A percentile compares a stretch with the other conserved stretches of the same genome.
Conservation (phyloP, 208 protist species). For the Leptomonas pyrrhocoris region DNA sequence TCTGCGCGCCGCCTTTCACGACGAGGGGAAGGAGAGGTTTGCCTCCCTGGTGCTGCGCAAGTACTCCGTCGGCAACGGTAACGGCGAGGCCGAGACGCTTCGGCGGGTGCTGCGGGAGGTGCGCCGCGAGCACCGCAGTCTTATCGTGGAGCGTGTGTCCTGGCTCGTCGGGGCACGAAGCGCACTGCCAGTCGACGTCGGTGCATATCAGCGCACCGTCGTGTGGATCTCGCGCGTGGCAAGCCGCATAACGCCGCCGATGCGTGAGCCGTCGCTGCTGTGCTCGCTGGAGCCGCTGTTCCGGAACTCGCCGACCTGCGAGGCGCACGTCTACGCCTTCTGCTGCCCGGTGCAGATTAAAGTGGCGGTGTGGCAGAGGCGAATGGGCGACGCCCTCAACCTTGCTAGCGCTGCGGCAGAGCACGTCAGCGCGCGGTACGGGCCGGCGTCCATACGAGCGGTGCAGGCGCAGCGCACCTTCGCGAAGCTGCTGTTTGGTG, state of each 20-base stretch:
- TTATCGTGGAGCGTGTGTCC: slow-evolving; percentile 64
- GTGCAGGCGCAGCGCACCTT: slow-evolving; percentile 40
- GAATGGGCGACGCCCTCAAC: slow-evolving; percentile 48
- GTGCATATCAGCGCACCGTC: slow-evolving; percentile 11
- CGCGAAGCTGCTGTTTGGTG: slow-evolving; percentile 40
- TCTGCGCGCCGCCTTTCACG: slow-evolving; percentile 54
- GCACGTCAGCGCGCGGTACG: slow-evolving; percentile 28
- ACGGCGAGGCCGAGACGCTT: slow-evolving; percentile 30
- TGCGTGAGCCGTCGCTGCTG: slow-evolving; percentile 49
- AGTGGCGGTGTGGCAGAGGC: slow-evolving; percentile 62
- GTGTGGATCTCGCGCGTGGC: slow-evolving; percentile 51
- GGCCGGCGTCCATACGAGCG: slow-evolving; percentile 43
- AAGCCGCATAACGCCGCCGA: slow-evolving; percentile 53
- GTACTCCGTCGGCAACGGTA: slow-evolving; percentile 29
- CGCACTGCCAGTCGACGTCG: background rate
- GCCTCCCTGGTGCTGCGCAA: slow-evolving; percentile 65
- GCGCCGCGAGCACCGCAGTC: slow-evolving; percentile 38
- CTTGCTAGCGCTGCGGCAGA: slow-evolving; percentile 47
- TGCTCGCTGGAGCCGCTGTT: slow-evolving; percentile 53
- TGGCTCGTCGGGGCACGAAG: slow-evolving; percentile 52
- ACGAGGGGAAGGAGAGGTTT: slow-evolving; percentile 28
- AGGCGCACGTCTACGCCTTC: slow-evolving; percentile 63
- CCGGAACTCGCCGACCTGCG: slow-evolving; percentile 43
- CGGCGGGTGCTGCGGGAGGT: slow-evolving; percentile 45
- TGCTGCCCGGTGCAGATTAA: slow-evolving; percentile 68